Conservation (phyloP, 805 yeast genomes). For the Kregervanrija fluxuum region DNA sequence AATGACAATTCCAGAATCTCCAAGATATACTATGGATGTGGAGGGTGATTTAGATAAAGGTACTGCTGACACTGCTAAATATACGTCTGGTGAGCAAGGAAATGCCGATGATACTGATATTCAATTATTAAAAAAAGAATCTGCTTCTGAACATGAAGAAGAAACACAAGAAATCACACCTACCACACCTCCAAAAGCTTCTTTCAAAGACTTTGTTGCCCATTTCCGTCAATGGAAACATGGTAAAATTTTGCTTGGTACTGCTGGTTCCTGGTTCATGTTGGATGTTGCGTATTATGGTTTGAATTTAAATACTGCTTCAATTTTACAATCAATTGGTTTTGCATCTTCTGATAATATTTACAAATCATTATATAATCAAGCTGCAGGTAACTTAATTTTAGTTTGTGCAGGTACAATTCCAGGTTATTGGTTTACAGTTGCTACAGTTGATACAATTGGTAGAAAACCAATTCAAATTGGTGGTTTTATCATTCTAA, state of each 20-base stretch:
- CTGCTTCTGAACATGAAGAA: constrained; percentile 19
- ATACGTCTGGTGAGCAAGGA: constrained; percentile 42
- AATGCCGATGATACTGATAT: constrained; percentile 37
- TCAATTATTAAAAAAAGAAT: constrained; percentile 31
- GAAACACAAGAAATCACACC: constrained; percentile 30
- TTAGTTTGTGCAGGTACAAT: constrained; percentile 91
- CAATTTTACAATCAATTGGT: constrained; percentile 77
- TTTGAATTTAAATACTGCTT: constrained; percentile 74
- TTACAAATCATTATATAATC: constrained; percentile 62
- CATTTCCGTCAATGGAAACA: constrained; percentile 87
- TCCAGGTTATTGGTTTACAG: constrained; percentile 89
- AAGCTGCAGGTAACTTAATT: constrained; percentile 89
- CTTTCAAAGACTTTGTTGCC: constrained; percentile 56
- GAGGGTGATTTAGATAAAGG: constrained; percentile 47
- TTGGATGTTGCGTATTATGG: constrained; percentile 91
- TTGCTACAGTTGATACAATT: constrained; percentile 69
- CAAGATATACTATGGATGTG: constrained; percentile 80
- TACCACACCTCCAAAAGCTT: constrained; percentile 63
- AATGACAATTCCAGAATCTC: constrained; percentile 91
- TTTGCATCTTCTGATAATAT: constrained; percentile 67
- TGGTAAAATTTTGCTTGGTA: constrained; percentile 75
- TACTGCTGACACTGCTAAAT: constrained; percentile 47
- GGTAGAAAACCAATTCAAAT: constrained; percentile 86
- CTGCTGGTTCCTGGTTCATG: constrained; percentile 89
- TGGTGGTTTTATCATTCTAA: constrained; percentile 65